Base-by-base conservation (phyloP, 306 rosid genomes). In the Quillaja saponaria region DNA sequence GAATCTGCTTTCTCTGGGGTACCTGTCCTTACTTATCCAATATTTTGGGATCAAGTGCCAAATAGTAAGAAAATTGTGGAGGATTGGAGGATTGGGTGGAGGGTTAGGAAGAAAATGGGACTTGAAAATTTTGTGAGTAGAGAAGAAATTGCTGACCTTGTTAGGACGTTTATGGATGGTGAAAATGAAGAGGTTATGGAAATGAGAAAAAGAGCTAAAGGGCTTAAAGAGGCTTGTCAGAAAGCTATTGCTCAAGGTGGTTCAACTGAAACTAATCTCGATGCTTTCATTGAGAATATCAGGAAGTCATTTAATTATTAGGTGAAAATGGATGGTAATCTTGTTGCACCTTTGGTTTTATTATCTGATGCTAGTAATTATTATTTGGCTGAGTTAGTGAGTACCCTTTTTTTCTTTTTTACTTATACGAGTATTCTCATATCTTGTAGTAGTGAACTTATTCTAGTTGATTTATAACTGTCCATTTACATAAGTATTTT, bases 11-110 rank as follows among this genome's bases (percentile, higher is more conserved):
- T 55, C 34, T 56, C 66, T 1, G 79, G 79, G 13, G 56, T 68
- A 1, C 66, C 75, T 6, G 28, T 74, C 16, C 45, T 74, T 12
- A 49, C 71, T 0, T 74, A 61, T 42, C 71, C 79, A 13, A 40
- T 63, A 35, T 56, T 40, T 25, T 57, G 56, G 41, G 80, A 75
- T 46, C 76, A 75, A 58, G 58, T 63, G 16, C 71, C 67, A 0
- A 75, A 57, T 12, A 58, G 58, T 9, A 68, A 53, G 67, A 31
- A 49, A 34, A 41, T 69, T 34, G 68, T 75, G 19, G 76, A 75
- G 9, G 76, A 69, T 6, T 75, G 80, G 67, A 69, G 14, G 66
- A 15, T 38, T n/a, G 74, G 74, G 20, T 64, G 69, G 59, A 19
- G 69, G 69, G 49, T 64, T 12, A 64, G 50, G 20, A 55, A 38